Evolutionary conservation across 2,329 filamentous ascomycete species (phyloP), one percentile per base, ranked within the genome.

Genomic region (Clarireedia monteithiana): DNA sequence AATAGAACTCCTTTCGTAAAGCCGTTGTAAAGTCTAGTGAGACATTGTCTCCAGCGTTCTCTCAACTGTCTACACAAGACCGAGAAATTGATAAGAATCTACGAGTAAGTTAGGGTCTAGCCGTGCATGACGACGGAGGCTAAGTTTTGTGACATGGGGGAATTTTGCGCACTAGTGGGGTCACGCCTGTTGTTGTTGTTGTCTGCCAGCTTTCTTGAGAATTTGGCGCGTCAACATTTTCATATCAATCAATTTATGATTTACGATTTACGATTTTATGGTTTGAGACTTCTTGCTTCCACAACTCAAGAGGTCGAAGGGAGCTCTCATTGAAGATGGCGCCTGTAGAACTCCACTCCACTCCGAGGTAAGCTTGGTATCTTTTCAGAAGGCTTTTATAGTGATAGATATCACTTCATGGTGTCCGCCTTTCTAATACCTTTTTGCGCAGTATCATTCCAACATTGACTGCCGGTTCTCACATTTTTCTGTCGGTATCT

Each of bases 401-500:
- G 26, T 5, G 9, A 36, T 48, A 15, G 40, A 36, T 48, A 34
- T 3, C 15, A 53, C 42, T 36, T 53, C 27, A 47, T 24, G 5
- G 44, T 47, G 12, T 27, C 14, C 23, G 12, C 26, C 44, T 20
- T 50, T 52, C 30, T 45, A 56, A 56, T 45, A 38, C 48, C 51
- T 15, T 23, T 34, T 27, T 10, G n/a, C 14, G 30, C 36, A 59
- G 54, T 48, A 10, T 49, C 17, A 17, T 63, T 24, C 64, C 63
- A 27, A 51, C 60, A 26, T 51, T 54, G n/a, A 48, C 58, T 2
- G 38, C 59, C 9, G 48, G 50, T 6, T 53, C 58, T 15, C 64
- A 66, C 50, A 27, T 63, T 23, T 48, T 62, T 34, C 40, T 60
- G 9, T 36, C 60, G 2, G 57, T 51, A 38, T 64, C 50, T 38